Base-by-base conservation (phyloP, 495 filamentous ascomycete genomes). In the Monascus purpureus region DNA sequence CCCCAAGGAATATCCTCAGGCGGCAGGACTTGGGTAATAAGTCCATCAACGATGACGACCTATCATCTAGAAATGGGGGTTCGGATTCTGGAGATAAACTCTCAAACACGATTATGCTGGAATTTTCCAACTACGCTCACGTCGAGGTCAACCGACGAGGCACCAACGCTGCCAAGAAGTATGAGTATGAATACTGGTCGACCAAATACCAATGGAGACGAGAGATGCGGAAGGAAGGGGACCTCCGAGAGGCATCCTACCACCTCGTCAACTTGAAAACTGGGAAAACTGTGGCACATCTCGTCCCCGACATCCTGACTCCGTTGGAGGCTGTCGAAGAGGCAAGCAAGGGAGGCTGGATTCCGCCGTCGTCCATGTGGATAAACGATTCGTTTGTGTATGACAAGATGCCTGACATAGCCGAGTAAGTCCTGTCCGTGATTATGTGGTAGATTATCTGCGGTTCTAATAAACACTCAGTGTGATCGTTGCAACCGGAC, bases 91-190 rank as follows among this genome's bases (percentile, higher is more conserved):
- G 29, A 13, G 44, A 33, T 4, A 29, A 34, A 55, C 67, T 55
- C 62, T 23, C 72, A 29, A 88, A 93, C 46, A 80, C 68, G 25
- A 80, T 80, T 41, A 79, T 82, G 50, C 68, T 97, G 20, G 88
- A 96, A 46, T 97, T 94, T 52, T 90, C 84, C 35, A 97, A 97
- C 58, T 97, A 97, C 49, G 90, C 90, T 7, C 85, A 90, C 46
- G 75, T 95, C 17, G 82, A 93, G 39, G 59, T 97, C 34, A 74
- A 67, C 39, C 70, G 84, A 22, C 68, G 73, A 26, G 82, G 83
- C 7, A 57, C 68, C 17, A 81, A 75, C 41, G 60, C 69, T 17
- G 67, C 68, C 33, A 92, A 84, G 55, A 74, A 74, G 38, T 93
- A 93, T 52, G 80, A 86, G 33, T 92, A 83, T 41, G 80, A 92